These are phyloP conservation scores for Hymenoscyphus repandus DNA, from an alignment of 2,329 filamentous ascomycete genomes.

Conservation along the genomic window DNA sequence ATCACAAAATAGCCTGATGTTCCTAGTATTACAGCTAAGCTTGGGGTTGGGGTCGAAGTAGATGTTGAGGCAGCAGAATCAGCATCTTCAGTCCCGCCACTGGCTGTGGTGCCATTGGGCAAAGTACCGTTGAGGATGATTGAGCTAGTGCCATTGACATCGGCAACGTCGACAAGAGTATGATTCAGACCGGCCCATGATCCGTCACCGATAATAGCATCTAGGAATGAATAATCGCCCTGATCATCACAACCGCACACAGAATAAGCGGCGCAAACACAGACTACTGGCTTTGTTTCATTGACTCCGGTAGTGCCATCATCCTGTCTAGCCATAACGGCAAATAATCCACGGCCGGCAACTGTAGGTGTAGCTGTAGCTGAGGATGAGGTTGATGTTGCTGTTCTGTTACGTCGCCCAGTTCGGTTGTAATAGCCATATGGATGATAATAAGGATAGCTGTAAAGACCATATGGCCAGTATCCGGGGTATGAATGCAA, in stretches of 20 bases:
- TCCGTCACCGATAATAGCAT: slow-evolving; percentile 60
- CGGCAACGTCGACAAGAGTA: slow-evolving; percentile 54
- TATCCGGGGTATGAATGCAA: slow-evolving; percentile 44
- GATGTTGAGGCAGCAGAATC: background rate
- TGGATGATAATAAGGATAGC: slow-evolving; percentile 53
- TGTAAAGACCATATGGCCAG: slow-evolving; percentile 60
- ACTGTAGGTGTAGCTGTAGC: slow-evolving; percentile 27
- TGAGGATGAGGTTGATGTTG: slow-evolving; percentile 37
- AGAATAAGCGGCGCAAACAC: slow-evolving; percentile 50
- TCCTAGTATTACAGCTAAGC: slow-evolving; percentile 1
- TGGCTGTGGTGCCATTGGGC: slow-evolving; percentile 58
- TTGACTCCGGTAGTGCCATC: slow-evolving; percentile 35
- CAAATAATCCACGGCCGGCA: slow-evolving; percentile 36
- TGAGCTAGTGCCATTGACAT: slow-evolving; percentile 57
- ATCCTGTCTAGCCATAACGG: slow-evolving; percentile 14
- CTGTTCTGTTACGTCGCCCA: slow-evolving; percentile 16
- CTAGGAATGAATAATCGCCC: slow-evolving; percentile 51
- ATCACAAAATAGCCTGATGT: slow-evolving; percentile 26
- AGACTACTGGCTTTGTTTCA: slow-evolving; percentile 56
- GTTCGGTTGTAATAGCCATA: slow-evolving; percentile 47
- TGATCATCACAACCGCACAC: slow-evolving; percentile 68
- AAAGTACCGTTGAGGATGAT: slow-evolving; percentile 74
- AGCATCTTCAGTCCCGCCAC: slow-evolving; percentile 40
- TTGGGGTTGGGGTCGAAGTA: slow-evolving; percentile 26
- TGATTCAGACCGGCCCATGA: slow-evolving; percentile 55